Conservation (phyloP, 202 grass and related monocot species). For the Cymbopogon flexuosus region DNA sequence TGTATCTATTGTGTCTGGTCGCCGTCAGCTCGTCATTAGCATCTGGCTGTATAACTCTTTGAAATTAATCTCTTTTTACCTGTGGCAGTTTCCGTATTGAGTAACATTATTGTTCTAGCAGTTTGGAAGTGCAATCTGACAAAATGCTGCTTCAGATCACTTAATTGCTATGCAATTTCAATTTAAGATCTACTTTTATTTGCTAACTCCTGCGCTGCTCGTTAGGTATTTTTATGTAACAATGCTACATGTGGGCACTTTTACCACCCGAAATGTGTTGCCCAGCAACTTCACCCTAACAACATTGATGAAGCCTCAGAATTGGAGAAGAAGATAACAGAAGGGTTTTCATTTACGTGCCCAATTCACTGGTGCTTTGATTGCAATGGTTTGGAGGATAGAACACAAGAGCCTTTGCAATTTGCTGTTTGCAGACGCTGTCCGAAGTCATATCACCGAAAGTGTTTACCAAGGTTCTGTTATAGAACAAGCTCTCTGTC, state of each 20-base stretch:
- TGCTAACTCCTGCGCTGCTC: slow-evolving; percentile 23
- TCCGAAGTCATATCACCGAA: slow-evolving; percentile 80
- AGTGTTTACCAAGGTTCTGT: slow-evolving; percentile 78
- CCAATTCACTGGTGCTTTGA: slow-evolving; percentile 66
- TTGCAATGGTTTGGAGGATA: slow-evolving; percentile 73
- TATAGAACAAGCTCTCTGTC: neutral
- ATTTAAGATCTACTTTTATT: neutral
- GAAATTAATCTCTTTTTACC: neutral
- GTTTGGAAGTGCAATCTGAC: slow-evolving; percentile 5
- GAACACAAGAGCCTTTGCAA: slow-evolving; percentile 48
- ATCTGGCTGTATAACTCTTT: slow-evolving; percentile 5
- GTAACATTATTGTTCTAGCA: neutral
- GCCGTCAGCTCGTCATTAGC: neutral
- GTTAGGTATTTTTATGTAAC: slow-evolving; percentile 69
- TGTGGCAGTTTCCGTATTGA: neutral
- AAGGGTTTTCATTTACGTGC: slow-evolving; percentile 69
- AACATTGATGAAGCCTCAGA: slow-evolving; percentile 46
- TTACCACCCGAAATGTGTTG: slow-evolving; percentile 90
- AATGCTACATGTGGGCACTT: slow-evolving; percentile 94
- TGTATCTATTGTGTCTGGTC: neutral
- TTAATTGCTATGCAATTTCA: neutral
- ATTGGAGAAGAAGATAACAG: slow-evolving; percentile 51
- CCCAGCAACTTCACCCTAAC: slow-evolving; percentile 44
- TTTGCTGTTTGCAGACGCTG: slow-evolving; percentile 94
- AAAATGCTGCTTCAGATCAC: neutral